A percentile compares a stretch with the other conserved stretches of the same genome.
Evolutionary conservation across 805 yeast genomes (phyloP).

Genomic region (Jamesozyma hellenica): DNA sequence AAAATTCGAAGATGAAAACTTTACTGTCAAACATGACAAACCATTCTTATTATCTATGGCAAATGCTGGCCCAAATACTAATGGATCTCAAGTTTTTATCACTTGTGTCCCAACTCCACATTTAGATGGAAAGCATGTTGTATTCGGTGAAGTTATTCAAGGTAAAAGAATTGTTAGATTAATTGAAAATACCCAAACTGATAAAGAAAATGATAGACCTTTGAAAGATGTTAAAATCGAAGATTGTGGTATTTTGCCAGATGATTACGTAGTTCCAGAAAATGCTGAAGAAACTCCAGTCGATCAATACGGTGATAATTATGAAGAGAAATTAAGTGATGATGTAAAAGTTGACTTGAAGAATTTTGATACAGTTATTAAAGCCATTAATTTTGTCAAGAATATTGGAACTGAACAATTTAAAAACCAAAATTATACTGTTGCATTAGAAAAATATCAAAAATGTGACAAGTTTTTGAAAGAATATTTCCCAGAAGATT

Average conservation of each 20-base stretch:
- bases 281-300: slow-evolving; percentile 38
- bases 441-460: slow-evolving; percentile 56
- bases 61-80: slow-evolving; percentile 89
- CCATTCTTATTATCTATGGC: slow-evolving; percentile 95
- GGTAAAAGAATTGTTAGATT: slow-evolving; percentile 76
- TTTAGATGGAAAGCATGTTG: slow-evolving; percentile 91
- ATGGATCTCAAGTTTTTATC: slow-evolving; percentile 91
- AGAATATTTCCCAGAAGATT: slow-evolving; percentile 53
- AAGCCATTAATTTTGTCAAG: slow-evolving; percentile 57
- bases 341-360: slow-evolving; percentile 54
- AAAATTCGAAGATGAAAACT: slow-evolving; percentile 85
- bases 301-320: slow-evolving; percentile 80
- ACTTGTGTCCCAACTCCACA: slow-evolving; percentile 92
- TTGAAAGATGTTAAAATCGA: slow-evolving; percentile 54
- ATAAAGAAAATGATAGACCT: slow-evolving; percentile 61
- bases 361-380: slow-evolving; percentile 55
- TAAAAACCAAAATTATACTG: slow-evolving; percentile 49
- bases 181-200: slow-evolving; percentile 61
- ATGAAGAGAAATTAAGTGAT: slow-evolving; percentile 66
- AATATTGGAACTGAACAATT: slow-evolving; percentile 67
- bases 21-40: slow-evolving; percentile 59
- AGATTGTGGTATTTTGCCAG: slow-evolving; percentile 69
- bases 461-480: slow-evolving; percentile 63
- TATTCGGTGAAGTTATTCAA: slow-evolving; percentile 77
- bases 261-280: slow-evolving; percentile 40